phyloP scores from a whole-genome alignment of 495 filamentous ascomycete genomes.

The Lophiostoma macrostomum region DNA sequence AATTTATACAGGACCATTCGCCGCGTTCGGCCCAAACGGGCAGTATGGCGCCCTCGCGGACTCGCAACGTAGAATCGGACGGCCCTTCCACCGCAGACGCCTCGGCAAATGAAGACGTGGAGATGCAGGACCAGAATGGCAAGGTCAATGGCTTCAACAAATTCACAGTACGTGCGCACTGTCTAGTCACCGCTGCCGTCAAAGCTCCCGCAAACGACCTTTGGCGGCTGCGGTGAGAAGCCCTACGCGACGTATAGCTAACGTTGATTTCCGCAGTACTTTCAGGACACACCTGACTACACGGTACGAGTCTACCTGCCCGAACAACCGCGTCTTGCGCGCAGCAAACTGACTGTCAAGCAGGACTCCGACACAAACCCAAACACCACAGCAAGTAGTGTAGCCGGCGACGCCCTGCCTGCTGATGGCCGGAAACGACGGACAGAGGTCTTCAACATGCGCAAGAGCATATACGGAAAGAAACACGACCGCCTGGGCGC shows the following conservation, averaged over 20 bases:
- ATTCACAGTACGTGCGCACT: constrained; percentile 18
- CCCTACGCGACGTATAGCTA: constrained; percentile 12
- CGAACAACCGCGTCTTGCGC: background rate
- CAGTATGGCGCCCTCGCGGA: constrained; percentile 35
- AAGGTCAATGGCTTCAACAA: constrained; percentile 24
- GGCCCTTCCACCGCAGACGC: constrained; percentile 33
- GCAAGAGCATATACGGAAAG: constrained; percentile 87
- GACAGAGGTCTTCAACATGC: constrained; percentile 78
- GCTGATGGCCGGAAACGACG: constrained; percentile 79
- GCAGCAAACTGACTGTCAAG: background rate
- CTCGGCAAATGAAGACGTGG: constrained; percentile 32
- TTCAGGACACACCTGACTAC: constrained; percentile 79
- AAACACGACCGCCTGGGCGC: constrained; percentile 88
- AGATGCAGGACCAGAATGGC: constrained; percentile 24
- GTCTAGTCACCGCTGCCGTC: background rate
- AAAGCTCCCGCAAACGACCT: too few relatives aligned
- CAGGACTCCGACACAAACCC: constrained; percentile 89
- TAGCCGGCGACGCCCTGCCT: constrained; percentile 63
- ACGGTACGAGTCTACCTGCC: constrained; percentile 48
- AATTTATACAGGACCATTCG: background rate
- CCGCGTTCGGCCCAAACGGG: constrained; percentile 26
- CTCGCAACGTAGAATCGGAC: constrained; percentile 27
- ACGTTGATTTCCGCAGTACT: constrained; percentile 31
- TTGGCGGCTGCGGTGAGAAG: too few relatives aligned
- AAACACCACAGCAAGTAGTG: constrained; percentile 85